Base-by-base conservation (phyloP, 1,284 basidiomycete genomes). In the Ustilago loliicola region DNA sequence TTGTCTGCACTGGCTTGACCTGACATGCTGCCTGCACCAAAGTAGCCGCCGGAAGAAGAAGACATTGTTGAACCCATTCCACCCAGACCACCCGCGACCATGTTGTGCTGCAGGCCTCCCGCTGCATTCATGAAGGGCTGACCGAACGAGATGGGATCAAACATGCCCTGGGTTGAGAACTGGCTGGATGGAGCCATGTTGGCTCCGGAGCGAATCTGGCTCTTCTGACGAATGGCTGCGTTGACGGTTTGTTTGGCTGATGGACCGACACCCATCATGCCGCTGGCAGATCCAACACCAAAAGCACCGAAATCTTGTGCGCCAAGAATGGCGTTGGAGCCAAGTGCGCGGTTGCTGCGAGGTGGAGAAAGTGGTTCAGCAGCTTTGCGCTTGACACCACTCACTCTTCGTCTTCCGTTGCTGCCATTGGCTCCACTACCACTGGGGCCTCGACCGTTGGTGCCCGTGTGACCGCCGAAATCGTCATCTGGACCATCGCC, bases 201-300 rank as follows among this genome's bases (percentile, higher is more conserved):
- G 29, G 15, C 45, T 9, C 52, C 42, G 1, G 61, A 30, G 6
- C 54, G 56, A 9, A 40, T 40, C 25, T 68, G 68, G 23, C 68
- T 70, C 54, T 76, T 76, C n/a, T 58, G 68, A 40, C 73, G 67
- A 13, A 76, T 51, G 42, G 68, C 68, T 17, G 73, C 73, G 34
- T 76, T 71, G 63, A 76, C 23, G 6, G 65, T 58, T 48, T 72
- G 74, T 52, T 77, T 77, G 13, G 74, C 64, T 8, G 50, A 63
- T 1, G 73, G 59, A 17, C 61, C 65, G 32, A 34, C 53, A 32
- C 56, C 53, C 32, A 55, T n/a, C 3, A 40, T 17, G 9, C 25
- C 29, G 17, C 48, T 52, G 11, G 62, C 59, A 4, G 50, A 11
- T 6, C 8, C 36, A 15, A 38, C 9, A 19, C 36, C 60, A 34